phyloP scores from a whole-genome alignment of 169 alveolate genomes.

The Cryptosporidium viatorum region DNA sequence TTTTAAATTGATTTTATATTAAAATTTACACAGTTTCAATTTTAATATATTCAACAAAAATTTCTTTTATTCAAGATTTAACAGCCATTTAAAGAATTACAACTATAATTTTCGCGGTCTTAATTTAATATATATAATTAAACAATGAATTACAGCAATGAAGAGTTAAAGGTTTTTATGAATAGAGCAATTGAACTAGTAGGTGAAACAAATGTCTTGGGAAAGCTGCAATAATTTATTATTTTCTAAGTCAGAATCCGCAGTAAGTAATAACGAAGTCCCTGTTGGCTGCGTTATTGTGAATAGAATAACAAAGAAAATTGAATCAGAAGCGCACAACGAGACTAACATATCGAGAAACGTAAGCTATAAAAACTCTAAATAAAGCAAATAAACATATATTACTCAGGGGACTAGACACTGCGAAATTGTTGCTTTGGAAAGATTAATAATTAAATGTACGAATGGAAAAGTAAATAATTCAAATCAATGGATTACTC shows the following conservation, averaged over 20 bases:
- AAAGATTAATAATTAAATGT: constrained; percentile 5
- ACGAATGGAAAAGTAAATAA: background rate
- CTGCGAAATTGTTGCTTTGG: constrained; percentile 65
- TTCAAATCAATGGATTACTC: background rate
- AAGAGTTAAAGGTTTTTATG: constrained; percentile 34
- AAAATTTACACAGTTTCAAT: background rate
- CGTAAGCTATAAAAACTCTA: constrained; percentile 14
- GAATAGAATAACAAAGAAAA: constrained; percentile 36
- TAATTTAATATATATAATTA: background rate
- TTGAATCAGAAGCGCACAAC: constrained; percentile 68
- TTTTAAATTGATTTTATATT: too few relatives aligned
- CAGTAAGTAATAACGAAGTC: constrained; percentile 24
- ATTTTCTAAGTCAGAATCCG: constrained; percentile 14
- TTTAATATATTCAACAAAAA: too few relatives aligned
- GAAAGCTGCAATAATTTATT: background rate
- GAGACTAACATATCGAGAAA: constrained; percentile 53
- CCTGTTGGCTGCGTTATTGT: constrained; percentile 72
- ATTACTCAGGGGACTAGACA: constrained; percentile 54
- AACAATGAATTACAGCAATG: constrained; percentile 11
- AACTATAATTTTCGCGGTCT: background rate
- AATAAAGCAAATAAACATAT: background rate
- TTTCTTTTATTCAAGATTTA: too few relatives aligned
- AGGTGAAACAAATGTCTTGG: background rate
- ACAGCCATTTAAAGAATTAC: background rate
- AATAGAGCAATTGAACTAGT: constrained; percentile 32